Conservation (phyloP, 306 rosid genomes). For the Quercus alba region DNA sequence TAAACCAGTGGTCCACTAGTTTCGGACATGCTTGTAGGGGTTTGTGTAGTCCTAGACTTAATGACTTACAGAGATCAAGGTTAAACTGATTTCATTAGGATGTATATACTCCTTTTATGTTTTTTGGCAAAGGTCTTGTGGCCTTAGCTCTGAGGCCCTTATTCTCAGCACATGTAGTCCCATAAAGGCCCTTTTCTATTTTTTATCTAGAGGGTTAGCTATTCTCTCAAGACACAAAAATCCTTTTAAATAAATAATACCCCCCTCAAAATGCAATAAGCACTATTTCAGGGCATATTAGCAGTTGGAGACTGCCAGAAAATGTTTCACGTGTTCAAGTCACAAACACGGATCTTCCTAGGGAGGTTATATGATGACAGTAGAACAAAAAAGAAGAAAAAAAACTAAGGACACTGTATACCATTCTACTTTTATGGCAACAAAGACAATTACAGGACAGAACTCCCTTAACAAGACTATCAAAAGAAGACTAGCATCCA, state of each 20-base stretch:
- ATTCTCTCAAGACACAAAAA: not conserved
- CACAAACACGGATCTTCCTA: not conserved
- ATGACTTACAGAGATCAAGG: not conserved
- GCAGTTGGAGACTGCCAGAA: not conserved
- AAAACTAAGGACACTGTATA: not conserved
- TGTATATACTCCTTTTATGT: not conserved
- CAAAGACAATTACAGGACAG: not conserved
- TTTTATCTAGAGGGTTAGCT: not conserved
- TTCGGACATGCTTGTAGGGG: not conserved
- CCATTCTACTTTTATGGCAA: not conserved
- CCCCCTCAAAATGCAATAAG: not conserved
- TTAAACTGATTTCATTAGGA: not conserved
- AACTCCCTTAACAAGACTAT: not conserved
- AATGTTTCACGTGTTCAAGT: not conserved
- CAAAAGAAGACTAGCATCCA: slow-evolving; percentile 7
- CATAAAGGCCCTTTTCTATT: not conserved
- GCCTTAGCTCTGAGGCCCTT: not conserved
- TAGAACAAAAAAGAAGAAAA: not conserved
- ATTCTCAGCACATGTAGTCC: not conserved
- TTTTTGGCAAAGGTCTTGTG: not conserved
- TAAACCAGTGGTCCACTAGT: not conserved
- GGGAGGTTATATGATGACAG: not conserved
- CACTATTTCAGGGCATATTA: not conserved
- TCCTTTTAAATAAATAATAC: not conserved
- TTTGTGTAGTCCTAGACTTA: not conserved